These are phyloP conservation scores for Solanum infundibuliforme DNA, from an alignment of 257 asterid species.

Conservation along the genomic window DNA sequence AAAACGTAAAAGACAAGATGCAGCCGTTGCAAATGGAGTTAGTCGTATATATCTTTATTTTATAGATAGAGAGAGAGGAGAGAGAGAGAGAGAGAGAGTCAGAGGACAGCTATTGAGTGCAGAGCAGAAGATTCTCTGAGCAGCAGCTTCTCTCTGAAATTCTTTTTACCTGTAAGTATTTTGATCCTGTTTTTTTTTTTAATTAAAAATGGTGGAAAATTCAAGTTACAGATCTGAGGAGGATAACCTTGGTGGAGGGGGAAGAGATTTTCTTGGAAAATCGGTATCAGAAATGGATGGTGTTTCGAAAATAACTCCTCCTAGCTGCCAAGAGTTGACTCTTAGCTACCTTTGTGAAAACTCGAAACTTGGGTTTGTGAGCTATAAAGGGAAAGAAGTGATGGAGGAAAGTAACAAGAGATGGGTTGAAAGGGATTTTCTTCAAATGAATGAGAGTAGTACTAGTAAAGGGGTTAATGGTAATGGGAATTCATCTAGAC, in stretches of 20 bases:
- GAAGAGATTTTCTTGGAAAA: not conserved
- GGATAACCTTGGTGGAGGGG: not conserved
- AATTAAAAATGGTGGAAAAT: not conserved
- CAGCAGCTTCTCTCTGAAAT: not conserved
- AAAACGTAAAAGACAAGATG: not conserved
- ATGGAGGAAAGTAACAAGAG: not conserved
- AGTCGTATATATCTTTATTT: not conserved
- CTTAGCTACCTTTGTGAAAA: conserved; percentile 4
- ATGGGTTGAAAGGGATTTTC: conserved; percentile 19
- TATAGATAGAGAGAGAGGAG: not conserved
- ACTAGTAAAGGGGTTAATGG: not conserved
- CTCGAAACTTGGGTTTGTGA: not conserved
- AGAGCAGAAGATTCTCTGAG: not conserved
- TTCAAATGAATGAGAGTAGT: conserved; percentile 43
- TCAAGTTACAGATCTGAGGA: not conserved
- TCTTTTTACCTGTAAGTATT: not conserved
- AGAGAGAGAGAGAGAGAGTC: not conserved
- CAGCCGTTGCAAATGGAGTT: not conserved
- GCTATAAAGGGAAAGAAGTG: not conserved
- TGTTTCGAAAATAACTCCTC: not conserved
- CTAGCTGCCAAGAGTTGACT: not conserved
- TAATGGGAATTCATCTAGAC: conserved; percentile 22
- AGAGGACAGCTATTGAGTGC: not conserved
- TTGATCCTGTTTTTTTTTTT: not conserved
- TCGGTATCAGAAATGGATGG: not conserved